phyloP scores from a whole-genome alignment of 1,284 basidiomycete genomes.

The Spongiforma sp. region DNA sequence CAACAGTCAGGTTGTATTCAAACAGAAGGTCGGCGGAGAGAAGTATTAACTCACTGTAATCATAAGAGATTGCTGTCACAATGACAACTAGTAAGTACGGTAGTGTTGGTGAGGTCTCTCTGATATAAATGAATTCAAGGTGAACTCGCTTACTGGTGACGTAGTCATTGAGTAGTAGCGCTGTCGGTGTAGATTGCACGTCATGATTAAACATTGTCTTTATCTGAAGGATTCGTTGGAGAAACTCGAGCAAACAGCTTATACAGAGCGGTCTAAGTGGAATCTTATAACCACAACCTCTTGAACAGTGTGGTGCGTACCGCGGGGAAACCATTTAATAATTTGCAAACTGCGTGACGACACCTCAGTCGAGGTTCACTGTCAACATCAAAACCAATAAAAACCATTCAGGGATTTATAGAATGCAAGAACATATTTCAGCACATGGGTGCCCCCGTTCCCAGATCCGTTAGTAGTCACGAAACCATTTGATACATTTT shows the following conservation, averaged over 20 bases:
- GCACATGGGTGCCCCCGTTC: no score
- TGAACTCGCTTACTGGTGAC: slow-evolving; percentile 15
- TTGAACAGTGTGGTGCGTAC: no score
- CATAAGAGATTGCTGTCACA: slow-evolving; percentile 17
- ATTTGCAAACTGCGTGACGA: no score
- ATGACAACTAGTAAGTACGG: slow-evolving; percentile 23
- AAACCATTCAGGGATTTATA: no score
- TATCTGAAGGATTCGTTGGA: neutral
- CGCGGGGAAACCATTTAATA: no score
- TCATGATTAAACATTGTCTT: slow-evolving; percentile 17
- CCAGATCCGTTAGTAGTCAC: no score
- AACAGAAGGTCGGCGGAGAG: neutral
- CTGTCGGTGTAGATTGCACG: slow-evolving; percentile 8
- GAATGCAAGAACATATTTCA: no score
- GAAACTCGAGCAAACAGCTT: neutral
- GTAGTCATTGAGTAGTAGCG: slow-evolving; percentile 18
- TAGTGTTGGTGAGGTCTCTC: slow-evolving; percentile 1
- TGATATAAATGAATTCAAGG: neutral
- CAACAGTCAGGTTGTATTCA: neutral
- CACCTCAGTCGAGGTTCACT: no score
- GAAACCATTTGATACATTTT: no score
- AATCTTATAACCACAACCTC: no score
- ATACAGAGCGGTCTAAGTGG: no score
- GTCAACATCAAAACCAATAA: no score
- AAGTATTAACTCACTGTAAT: slow-evolving; percentile 23